These are phyloP conservation scores for Schwanniomyces pseudopolymorphus DNA, from an alignment of 805 yeast species.

Conservation along the genomic window DNA sequence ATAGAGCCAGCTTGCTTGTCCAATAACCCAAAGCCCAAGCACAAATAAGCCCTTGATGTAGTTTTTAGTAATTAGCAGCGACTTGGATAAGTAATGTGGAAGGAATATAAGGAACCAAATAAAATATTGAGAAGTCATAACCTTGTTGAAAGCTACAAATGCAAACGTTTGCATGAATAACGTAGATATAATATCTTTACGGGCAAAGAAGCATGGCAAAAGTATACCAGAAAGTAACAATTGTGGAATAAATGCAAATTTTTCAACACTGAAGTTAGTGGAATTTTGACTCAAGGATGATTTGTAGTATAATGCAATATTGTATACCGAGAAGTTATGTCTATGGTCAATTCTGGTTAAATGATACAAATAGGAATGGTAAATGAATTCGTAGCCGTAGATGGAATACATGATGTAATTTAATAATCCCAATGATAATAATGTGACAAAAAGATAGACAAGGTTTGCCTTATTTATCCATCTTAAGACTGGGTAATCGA, in stretches of 20 bases:
- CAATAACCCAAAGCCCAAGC: slow-evolving; percentile 58
- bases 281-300: slow-evolving; percentile 32
- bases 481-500: slow-evolving; percentile 25
- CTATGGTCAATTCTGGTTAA: slow-evolving; percentile 84
- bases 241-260: slow-evolving; percentile 84
- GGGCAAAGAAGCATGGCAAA: slow-evolving; percentile 51
- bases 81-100: slow-evolving; percentile 64
- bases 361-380: slow-evolving; percentile 82
- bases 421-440: slow-evolving; percentile 44
- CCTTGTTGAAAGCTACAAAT: slow-evolving; percentile 48
- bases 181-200: slow-evolving; percentile 28
- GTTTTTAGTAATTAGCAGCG: slow-evolving; percentile 27
- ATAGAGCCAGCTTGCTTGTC: slow-evolving; percentile 78
- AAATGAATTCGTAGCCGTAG: slow-evolving; percentile 75
- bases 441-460: slow-evolving; percentile 29
- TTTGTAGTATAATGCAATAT: slow-evolving; percentile 64
- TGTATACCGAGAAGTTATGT: slow-evolving; percentile 90
- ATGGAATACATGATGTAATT: slow-evolving; percentile 60
- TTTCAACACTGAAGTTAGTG: slow-evolving; percentile 34
- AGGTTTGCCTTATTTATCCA: slow-evolving; percentile 41
- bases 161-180: slow-evolving; percentile 44
- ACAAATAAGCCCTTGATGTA: slow-evolving; percentile 40
- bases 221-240: slow-evolving; percentile 55
- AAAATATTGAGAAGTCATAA: slow-evolving; percentile 92
- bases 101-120: slow-evolving; percentile 88